Evolutionary conservation across 345 rosid species (phyloP), one percentile per base, ranked within the genome.

Genomic region (Euphorbia pulcherrima): DNA sequence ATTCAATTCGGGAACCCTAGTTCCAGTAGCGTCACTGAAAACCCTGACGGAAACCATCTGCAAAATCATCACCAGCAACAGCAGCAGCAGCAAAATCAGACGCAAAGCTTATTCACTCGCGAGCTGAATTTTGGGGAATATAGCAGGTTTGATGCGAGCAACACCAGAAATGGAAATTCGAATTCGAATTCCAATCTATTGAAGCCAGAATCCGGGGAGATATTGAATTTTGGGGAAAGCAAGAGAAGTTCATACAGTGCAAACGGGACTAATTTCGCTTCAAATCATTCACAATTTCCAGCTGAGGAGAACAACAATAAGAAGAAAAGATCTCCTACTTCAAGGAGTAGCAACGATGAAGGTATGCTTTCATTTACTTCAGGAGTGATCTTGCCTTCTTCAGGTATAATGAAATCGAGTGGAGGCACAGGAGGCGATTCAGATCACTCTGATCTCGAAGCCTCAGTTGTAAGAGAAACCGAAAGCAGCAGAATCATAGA

Each of bases 361-460:
- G 96, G 85, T 71, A 82, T 91, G 76, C 78, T 94, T 73, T 92
- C 97, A 8, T 95, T 92, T 80, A 83, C 90, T 67, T 84, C 92
- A 0, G 93, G 88, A 9, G 93, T 82, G 52, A 71, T 79, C 30
- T 67, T 88, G 77, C 82, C 89, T 14, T 78, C 94, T 54, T 83
- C 92, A 2, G 86, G 84, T 9, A 69, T 46, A 62, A 75, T 77
- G 62, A 90, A 84, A 71, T 86, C 88, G 0, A 74, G 81, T 40
- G 83, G 83, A 1, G 88, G 82, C 24, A 80, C 78, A 0, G 92
- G 76, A 0, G 92, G 76, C 17, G 99, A 95, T 73, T 92, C 97
- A 0, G 99, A 91, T 67, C 92, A 91, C 56, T 94, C 99, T 0
- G 99, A 94, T 79, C 85, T 91, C 1, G 99, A 94, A 72, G 97